Base-by-base conservation (phyloP, 768 basidiomycete species). In the Lentinula lateritia region DNA sequence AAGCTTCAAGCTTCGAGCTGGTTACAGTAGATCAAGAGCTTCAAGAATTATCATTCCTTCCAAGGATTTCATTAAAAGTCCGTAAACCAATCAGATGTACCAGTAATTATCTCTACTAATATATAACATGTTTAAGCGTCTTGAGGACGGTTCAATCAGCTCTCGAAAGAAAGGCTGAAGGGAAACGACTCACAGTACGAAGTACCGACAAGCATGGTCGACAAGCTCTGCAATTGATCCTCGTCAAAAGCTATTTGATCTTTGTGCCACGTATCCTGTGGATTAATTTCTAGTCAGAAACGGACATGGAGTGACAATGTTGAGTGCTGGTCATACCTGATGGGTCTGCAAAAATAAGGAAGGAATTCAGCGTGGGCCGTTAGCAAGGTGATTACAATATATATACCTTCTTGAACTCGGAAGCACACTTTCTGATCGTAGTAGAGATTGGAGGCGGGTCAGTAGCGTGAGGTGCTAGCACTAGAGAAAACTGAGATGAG, bases 381-480 rank as follows among this genome's bases (percentile, higher is more conserved):
- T 39, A 5, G 28, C 7, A 7, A 23, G 23, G 10, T 18, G 28
- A 62, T 39, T 18, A 58, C 56, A 63, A 59, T n/a, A 63, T 35
- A 63, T 35, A 18, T 67, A 86, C 88, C 84, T 90, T 91, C 74
- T 91, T 92, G 72, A 90, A 92, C 68, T 92, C 90, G 50, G 89
- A 89, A 62, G 90, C 90, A 73, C 86, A 90, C 66, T 88, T 87
- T 53, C 92, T 83, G 69, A 95, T 93, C 7, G 93, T 93, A 8
- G 91, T 92, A 23, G 92, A 92, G 70, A 96, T 93, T 36, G 93
- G 93, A 48, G 89, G 87, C 28, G 93, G 93, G 73, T 95, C 90
- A 28, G 90, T 87, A 28, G 89, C 87, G 72, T 92, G 90, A 64
- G 78, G 79, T 4, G 89, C 90, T 62, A 92, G 79, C 32, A 90